phyloP scores from a whole-genome alignment of 2,329 filamentous ascomycete species.

The Aspergillus sp. region DNA sequence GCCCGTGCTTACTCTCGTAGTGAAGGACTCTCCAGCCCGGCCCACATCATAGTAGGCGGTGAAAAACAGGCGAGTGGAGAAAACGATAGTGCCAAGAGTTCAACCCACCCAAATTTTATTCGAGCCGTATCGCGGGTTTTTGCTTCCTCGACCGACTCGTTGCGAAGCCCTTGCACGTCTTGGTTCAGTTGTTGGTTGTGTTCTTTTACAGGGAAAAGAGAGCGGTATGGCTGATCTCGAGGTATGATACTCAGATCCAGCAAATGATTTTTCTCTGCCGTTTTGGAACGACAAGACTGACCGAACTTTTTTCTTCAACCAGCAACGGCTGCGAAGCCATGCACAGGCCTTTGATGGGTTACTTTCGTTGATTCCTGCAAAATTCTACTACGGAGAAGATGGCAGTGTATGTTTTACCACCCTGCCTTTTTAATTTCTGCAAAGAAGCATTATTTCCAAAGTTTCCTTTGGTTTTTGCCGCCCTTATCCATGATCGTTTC shows the following conservation, averaged over 20 bases:
- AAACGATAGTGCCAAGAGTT: slow-evolving; percentile 38
- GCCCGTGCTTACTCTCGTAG: background rate
- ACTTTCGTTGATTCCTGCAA: slow-evolving; percentile 82
- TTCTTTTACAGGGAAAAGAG: slow-evolving; percentile 2
- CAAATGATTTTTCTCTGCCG: slow-evolving; percentile 2
- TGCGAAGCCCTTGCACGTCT: slow-evolving; percentile 13
- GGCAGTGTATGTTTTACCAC: slow-evolving; percentile 64
- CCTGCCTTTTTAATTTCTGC: slow-evolving; percentile 10
- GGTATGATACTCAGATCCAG: slow-evolving; percentile 28
- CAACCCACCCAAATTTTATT: slow-evolving; percentile 39
- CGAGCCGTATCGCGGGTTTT: slow-evolving; percentile 24
- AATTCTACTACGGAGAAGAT: slow-evolving; percentile 87
- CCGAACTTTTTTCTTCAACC: slow-evolving; percentile 22
- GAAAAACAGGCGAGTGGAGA: slow-evolving; percentile 31
- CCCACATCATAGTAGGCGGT: slow-evolving; percentile 17
- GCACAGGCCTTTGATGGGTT: slow-evolving; percentile 82
- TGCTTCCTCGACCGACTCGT: slow-evolving; percentile 15
- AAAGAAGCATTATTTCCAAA: slow-evolving; percentile 7
- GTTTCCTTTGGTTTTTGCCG: slow-evolving; percentile 13
- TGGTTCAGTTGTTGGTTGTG: slow-evolving; percentile 12
- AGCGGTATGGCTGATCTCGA: slow-evolving; percentile 40
- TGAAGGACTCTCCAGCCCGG: background rate
- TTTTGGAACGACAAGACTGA: slow-evolving; percentile 20
- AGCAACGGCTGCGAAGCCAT: slow-evolving; percentile 52
- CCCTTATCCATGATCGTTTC: slow-evolving; percentile 5